Conservation (phyloP, 257 asterid species). For the Nyctanthes arbortristis region DNA sequence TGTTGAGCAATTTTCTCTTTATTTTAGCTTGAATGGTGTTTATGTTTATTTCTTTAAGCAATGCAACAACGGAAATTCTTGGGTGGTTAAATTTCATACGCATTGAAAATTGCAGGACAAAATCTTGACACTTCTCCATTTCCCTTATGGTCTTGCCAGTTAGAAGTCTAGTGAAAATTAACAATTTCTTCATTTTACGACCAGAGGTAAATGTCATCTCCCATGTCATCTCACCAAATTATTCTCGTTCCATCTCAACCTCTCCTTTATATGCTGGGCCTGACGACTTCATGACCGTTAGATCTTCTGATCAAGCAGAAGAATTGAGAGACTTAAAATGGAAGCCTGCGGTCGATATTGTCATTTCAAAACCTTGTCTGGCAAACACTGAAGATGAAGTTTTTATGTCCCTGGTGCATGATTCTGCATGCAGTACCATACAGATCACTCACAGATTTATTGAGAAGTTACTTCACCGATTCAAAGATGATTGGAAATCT, state of each 20-base stretch:
- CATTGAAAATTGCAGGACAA: conserved; percentile 33
- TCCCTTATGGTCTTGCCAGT: conserved; percentile 38
- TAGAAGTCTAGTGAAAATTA: conserved; percentile 28
- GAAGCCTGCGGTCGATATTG: conserved; percentile 42
- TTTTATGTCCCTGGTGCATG: conserved; percentile 46
- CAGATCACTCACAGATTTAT: conserved; percentile 48
- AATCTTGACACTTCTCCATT: conserved; percentile 5
- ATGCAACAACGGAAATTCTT: neutral
- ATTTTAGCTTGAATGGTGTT: neutral
- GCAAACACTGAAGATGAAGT: conserved; percentile 53
- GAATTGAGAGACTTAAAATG: conserved; percentile 21
- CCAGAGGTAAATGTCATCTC: conserved; percentile 3
- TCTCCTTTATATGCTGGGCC: conserved; percentile 14
- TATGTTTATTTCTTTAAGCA: neutral
- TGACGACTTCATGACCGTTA: conserved; percentile 17
- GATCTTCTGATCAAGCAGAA: conserved; percentile 28
- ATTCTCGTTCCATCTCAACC: conserved; percentile 28
- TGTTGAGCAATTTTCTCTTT: neutral
- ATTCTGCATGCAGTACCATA: conserved; percentile 40
- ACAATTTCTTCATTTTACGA: conserved; percentile 13
- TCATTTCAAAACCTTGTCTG: conserved; percentile 41
- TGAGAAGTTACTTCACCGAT: conserved; percentile 56
- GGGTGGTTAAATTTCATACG: conserved; percentile 2
- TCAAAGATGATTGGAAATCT: conserved; percentile 86
- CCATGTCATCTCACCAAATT: conserved; percentile 15